These are phyloP conservation scores for Cnidoscolus chayamansa DNA, from an alignment of 441 rosid species.

Conservation along the genomic window DNA sequence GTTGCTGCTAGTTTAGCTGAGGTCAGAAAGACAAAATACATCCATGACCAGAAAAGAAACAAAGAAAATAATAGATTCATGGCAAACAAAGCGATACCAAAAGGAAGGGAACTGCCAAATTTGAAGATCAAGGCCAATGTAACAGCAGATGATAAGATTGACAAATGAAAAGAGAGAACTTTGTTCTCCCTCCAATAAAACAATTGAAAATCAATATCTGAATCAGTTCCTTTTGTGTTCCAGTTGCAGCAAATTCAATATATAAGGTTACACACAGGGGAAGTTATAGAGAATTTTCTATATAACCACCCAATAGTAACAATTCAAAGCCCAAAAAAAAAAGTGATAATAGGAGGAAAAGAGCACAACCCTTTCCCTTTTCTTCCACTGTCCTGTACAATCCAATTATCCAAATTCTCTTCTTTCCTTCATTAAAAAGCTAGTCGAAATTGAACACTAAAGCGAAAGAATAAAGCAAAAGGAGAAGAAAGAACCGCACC, in stretches of 20 bases:
- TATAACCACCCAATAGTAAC: slow-evolving; percentile 31
- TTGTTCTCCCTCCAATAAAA: slow-evolving; percentile 21
- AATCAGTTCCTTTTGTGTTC: slow-evolving; percentile 24
- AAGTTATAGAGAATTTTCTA: slow-evolving; percentile 41
- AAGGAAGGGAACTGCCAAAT: background rate
- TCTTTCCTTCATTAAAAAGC: slow-evolving; percentile 30
- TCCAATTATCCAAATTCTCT: slow-evolving; percentile 39
- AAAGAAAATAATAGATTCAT: slow-evolving; percentile 4
- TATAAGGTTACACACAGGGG: slow-evolving; percentile 32
- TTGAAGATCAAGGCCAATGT: background rate
- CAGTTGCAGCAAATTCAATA: slow-evolving; percentile 23
- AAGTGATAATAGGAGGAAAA: slow-evolving; percentile 17
- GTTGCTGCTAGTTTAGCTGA: slow-evolving; percentile 1
- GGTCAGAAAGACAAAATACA: slow-evolving; percentile 1
- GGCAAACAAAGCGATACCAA: background rate
- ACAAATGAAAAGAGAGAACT: slow-evolving; percentile 21
- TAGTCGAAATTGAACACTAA: slow-evolving; percentile 23
- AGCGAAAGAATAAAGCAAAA: slow-evolving; percentile 30
- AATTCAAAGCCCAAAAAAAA: slow-evolving; percentile 17
- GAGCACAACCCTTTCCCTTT: slow-evolving; percentile 28
- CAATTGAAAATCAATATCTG: slow-evolving; percentile 20
- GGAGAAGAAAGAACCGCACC: slow-evolving; percentile 35
- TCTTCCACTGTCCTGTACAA: slow-evolving; percentile 49
- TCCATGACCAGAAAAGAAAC: background rate
- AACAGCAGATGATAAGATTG: background rate